Conservation (phyloP, 768 basidiomycete genomes). For the Megacollybia marginata region DNA sequence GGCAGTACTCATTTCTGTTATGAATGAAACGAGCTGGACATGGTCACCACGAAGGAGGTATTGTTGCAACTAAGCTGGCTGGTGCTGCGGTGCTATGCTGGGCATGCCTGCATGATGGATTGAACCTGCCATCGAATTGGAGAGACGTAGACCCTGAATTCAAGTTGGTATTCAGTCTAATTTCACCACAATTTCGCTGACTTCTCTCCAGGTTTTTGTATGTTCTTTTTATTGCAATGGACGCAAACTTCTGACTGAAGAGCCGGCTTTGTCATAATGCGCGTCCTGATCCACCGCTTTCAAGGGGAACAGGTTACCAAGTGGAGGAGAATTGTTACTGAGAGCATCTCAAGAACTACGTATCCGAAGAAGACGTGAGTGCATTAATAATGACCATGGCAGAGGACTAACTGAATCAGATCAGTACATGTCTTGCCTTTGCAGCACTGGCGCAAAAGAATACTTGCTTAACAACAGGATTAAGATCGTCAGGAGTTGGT, state of each 20-base stretch:
- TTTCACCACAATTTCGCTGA: neutral
- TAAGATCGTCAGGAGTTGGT: neutral
- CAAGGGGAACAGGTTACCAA: constrained; percentile 2
- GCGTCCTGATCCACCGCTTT: neutral
- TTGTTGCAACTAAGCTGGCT: neutral
- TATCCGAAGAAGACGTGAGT: constrained; percentile 5
- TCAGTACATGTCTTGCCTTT: constrained; percentile 10
- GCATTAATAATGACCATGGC: no score
- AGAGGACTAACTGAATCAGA: constrained; percentile 4
- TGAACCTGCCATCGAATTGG: constrained; percentile 6
- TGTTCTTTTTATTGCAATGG: neutral
- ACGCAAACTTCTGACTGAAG: neutral
- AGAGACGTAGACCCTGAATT: neutral
- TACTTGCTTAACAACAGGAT: constrained; percentile 4
- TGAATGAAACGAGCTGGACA: constrained; percentile 3
- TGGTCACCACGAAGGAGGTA: neutral
- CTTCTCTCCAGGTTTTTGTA: constrained; percentile 3
- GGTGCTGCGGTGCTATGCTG: constrained; percentile 3
- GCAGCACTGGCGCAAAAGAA: constrained; percentile 11
- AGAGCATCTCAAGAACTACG: constrained; percentile 4
- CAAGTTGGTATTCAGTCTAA: neutral
- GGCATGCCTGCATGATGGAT: neutral
- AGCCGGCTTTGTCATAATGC: constrained; percentile 1
- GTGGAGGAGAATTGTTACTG: constrained; percentile 3
- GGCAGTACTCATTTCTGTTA: constrained; percentile 3